phyloP scores from a whole-genome alignment of 2,329 filamentous ascomycete genomes.

The Alternaria arbusti region DNA sequence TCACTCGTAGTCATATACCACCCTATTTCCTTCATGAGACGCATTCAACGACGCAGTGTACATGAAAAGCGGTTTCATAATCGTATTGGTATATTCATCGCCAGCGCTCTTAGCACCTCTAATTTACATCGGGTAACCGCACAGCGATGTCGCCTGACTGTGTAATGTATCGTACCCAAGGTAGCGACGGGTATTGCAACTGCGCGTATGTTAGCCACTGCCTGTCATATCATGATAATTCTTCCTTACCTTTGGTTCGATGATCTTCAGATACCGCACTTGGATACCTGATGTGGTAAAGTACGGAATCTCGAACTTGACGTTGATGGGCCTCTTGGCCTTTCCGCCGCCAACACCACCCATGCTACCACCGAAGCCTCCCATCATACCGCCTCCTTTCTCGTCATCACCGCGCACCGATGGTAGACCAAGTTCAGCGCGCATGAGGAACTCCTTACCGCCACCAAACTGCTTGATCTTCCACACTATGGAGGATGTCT shows the following conservation, averaged over 20 bases:
- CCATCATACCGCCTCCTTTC: conserved; percentile 95
- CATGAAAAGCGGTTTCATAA: not conserved
- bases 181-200: conserved; percentile 97
- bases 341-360: conserved; percentile 82
- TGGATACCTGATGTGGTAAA: conserved; percentile 99
- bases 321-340: conserved; percentile 94
- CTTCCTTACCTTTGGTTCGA: conserved; percentile 90
- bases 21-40: not conserved
- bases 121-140: conserved; percentile 87
- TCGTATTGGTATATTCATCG: conserved; percentile 3
- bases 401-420: conserved; percentile 96
- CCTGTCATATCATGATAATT: not conserved
- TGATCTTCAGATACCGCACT: conserved; percentile 98
- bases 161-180: conserved; percentile 98
- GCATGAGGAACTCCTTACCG: conserved; percentile 98
- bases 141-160: conserved; percentile 97
- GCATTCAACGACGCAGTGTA: not conserved
- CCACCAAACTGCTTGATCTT: conserved; percentile 99
- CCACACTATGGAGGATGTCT: conserved; percentile 98
- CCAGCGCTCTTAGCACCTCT: conserved; percentile 19
- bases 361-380: conserved; percentile 96
- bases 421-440: conserved; percentile 90
- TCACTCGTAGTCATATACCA: not conserved
- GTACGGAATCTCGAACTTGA: conserved; percentile 99
- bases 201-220: conserved; percentile 48